These are phyloP conservation scores for Saccharomycopsis amapae DNA, from an alignment of 805 yeast species.

Conservation along the genomic window DNA sequence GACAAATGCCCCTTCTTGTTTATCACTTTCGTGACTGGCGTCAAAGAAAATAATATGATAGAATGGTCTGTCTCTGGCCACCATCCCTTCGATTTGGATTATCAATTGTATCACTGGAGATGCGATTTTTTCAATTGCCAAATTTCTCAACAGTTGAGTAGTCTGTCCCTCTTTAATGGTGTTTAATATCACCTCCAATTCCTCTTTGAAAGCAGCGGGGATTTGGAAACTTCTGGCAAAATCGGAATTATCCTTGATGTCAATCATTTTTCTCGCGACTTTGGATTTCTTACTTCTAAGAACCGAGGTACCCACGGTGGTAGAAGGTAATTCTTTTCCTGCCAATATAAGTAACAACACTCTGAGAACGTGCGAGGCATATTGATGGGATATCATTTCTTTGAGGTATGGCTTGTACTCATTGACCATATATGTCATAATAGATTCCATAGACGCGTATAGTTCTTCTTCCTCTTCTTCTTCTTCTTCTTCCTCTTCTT, in stretches of 20 bases:
- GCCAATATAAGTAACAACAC: conserved; percentile 61
- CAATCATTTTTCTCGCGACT: conserved; percentile 90
- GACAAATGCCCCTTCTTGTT: conserved; percentile 69
- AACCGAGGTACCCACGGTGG: conserved; percentile 60
- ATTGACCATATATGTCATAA: conserved; percentile 55
- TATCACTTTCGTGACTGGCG: conserved; percentile 43
- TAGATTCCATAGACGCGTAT: conserved; percentile 53
- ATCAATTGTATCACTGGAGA: conserved; percentile 83
- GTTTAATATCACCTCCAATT: conserved; percentile 44
- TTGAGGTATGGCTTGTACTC: conserved; percentile 57
- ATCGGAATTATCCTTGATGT: conserved; percentile 70
- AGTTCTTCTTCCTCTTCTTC: conserved; percentile 32
- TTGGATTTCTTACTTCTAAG: conserved; percentile 78
- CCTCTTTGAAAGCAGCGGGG: conserved; percentile 60
- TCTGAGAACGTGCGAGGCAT: conserved; percentile 84
- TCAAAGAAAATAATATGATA: conserved; percentile 58
- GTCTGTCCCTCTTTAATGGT: conserved; percentile 25
- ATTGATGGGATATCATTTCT: conserved; percentile 62
- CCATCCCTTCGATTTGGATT: conserved; percentile 73
- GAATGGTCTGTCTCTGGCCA: conserved; percentile 62
- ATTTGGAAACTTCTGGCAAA: conserved; percentile 54
- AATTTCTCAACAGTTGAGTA: conserved; percentile 49
- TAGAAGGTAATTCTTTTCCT: conserved; percentile 72
- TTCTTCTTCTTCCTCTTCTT: conserved; percentile 30
- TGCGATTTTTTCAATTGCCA: conserved; percentile 71